phyloP scores from a whole-genome alignment of 306 rosid species.

The Luffa aegyptiaca region DNA sequence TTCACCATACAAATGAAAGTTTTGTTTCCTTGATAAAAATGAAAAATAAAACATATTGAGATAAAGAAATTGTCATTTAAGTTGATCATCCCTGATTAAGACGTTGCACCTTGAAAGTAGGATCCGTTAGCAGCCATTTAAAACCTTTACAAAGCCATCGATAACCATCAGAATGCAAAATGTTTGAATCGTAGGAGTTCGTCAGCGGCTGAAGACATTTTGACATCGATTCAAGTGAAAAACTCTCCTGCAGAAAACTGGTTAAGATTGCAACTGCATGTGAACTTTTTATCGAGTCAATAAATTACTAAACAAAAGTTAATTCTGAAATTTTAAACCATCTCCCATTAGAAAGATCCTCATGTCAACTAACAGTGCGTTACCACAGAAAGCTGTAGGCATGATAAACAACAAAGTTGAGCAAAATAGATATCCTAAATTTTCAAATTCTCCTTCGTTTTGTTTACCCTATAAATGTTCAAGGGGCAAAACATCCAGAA shows the following conservation, averaged over 20 bases:
- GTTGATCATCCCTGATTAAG: neutral
- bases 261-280: slow-evolving; percentile 13
- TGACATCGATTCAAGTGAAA: slow-evolving; percentile 20
- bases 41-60: neutral
- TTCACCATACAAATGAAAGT: neutral
- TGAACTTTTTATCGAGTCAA: slow-evolving; percentile 4
- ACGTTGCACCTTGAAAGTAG: slow-evolving; percentile 34
- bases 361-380: neutral
- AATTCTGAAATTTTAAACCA: neutral
- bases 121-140: slow-evolving; percentile 43
- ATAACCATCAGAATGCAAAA: slow-evolving; percentile 30
- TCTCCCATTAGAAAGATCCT: neutral
- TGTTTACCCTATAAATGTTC: neutral
- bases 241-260: slow-evolving; percentile 37
- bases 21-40: neutral
- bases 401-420: neutral
- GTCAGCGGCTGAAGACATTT: slow-evolving; percentile 26
- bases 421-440: neutral
- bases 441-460: neutral
- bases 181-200: slow-evolving; percentile 23
- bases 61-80: neutral
- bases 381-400: neutral
- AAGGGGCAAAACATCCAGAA: neutral
- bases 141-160: slow-evolving; percentile 34
- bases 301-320: neutral